Base-by-base conservation (phyloP, 441 rosid species). In the Croton setiger region DNA sequence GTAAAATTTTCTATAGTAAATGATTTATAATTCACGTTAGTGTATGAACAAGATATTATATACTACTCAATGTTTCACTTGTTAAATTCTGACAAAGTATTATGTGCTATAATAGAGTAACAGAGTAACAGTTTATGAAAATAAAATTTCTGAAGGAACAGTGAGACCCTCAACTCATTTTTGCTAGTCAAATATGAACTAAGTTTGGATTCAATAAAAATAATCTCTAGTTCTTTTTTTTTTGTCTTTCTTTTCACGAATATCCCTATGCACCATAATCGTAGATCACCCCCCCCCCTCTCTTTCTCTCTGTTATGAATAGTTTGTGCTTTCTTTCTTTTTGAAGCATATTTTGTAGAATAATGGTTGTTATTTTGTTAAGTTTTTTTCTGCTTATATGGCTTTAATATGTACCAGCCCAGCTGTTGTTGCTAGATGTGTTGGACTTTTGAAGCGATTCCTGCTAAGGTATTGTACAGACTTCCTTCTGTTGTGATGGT, bases 391-490 rank as follows among this genome's bases (percentile, higher is more conserved):
- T 76, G 58, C 77, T 84, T 57, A 78, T 73, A 47, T 66, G 68
- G 52, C 39, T 80, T 73, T 63, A 68, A 69, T 74, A 75, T 81
- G 64, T 68, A 76, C 79, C 98, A 96, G 99, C 78, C 99, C 99
- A 49, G 98, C 96, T 56, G 97, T 93, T 61, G 97, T 96, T 74
- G 92, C 90, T 68, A 88, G 96, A 78, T 93, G 99, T 66, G 97
- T 96, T 82, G 86, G 91, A 66, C 87, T 93, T 78, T 78, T 96
- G 81, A 96, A 96, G 85, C 89, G 98, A 15, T 84, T 88, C 79
- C 89, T 96, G 72, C 76, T 96, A 76, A 79, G 97, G 99, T 91
- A 84, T 75, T 69, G 51, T 67, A 64, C 67, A 47, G 27, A 72
- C 66, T 43, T 73, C 59, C 82, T 35, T 51, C 53, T 68, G 13